phyloP scores from a whole-genome alignment of 371 early-diverging fungal genomes.

The Mortierella sp. region DNA sequence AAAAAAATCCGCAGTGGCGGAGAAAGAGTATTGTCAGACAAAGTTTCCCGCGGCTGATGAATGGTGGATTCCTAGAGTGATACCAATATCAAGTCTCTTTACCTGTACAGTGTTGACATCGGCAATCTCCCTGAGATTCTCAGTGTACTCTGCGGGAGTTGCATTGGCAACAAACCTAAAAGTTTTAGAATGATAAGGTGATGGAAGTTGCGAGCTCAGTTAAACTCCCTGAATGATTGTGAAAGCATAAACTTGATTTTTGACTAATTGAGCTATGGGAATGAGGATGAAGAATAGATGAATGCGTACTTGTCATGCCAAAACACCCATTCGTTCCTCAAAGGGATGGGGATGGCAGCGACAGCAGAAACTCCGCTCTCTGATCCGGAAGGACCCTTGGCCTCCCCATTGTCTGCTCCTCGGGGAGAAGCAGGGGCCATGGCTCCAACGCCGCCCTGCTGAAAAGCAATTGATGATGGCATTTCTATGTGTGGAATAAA shows the following conservation, averaged over 20 bases:
- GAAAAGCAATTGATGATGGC: slow-evolving; percentile 56
- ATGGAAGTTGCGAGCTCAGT: no score
- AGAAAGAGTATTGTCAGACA: slow-evolving; percentile 10
- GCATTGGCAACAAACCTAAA: slow-evolving; percentile 66
- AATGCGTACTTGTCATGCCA: slow-evolving; percentile 73
- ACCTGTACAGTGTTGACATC: slow-evolving; percentile 75
- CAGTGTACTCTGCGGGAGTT: slow-evolving; percentile 68
- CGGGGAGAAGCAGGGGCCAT: slow-evolving; percentile 52
- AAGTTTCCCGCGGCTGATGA: slow-evolving; percentile 5
- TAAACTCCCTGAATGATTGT: no score
- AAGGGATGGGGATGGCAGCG: slow-evolving; percentile 50
- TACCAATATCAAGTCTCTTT: neutral
- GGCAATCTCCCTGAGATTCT: slow-evolving; percentile 69
- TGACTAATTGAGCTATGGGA: neutral
- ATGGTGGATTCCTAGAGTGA: neutral
- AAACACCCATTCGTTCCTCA: slow-evolving; percentile 73
- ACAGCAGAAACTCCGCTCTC: slow-evolving; percentile 28
- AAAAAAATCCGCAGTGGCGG: slow-evolving; percentile 21
- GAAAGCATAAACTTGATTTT: neutral
- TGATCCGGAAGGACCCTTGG: slow-evolving; percentile 44
- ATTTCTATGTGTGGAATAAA: slow-evolving; percentile 10
- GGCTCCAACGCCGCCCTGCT: slow-evolving; percentile 51
- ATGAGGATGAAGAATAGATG: neutral
- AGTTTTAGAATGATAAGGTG: neutral
- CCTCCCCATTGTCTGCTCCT: slow-evolving; percentile 41